Base-by-base conservation (phyloP, 2,329 filamentous ascomycete genomes). In the Talaromyces albobiverticillius region DNA sequence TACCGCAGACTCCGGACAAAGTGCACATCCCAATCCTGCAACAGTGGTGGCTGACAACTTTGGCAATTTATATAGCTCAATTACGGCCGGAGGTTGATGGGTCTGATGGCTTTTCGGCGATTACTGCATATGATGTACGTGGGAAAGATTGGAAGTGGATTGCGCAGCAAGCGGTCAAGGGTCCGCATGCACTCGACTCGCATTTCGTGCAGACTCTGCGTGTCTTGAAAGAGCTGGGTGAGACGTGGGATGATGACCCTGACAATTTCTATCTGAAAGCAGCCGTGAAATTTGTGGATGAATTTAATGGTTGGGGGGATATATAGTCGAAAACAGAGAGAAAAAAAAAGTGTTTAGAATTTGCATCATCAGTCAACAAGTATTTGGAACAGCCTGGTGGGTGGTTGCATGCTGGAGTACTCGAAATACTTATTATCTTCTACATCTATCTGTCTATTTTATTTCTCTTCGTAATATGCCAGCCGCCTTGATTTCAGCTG, bases 31-130 rank as follows among this genome's bases (percentile, higher is more conserved):
- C 76, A 20, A 75, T 99, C 4, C 79, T 97, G 8, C 80, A 88
- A 36, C 86, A 95, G 68, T 97, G 94, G 91, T 96, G 90, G 89
- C 75, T 99, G 4, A 81, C 96, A 40, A 84, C 87, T 0, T 70
- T 96, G 40, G 82, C 85, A 0, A 82, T 92, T 10, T 97, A 94
- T 67, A 83, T 96, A 51, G 75, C 85, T 2, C 86, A 89, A 64
- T 74, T 87, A 23, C 81, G 93, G 18, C 94, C 92, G 0, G 75
- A 79, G 55, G 83, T 96, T 54, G 81, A 88, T 52, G 41, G 7
- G 14, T 74, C 82, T n/a, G 81, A 86, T 54, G 78, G n/a, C n/a
- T n/a, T n/a, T n/a, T n/a, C n/a, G n/a, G n/a, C 81, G 25, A 79
- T 94, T 54, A 76, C 79, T 4, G 68, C 78, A 0, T 77, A 79